A percentile compares a stretch with the other conserved stretches of the same genome.
These are phyloP conservation scores for Ceratocystis huliohia DNA, from an alignment of 2,329 filamentous ascomycete species.

Conservation along the genomic window DNA sequence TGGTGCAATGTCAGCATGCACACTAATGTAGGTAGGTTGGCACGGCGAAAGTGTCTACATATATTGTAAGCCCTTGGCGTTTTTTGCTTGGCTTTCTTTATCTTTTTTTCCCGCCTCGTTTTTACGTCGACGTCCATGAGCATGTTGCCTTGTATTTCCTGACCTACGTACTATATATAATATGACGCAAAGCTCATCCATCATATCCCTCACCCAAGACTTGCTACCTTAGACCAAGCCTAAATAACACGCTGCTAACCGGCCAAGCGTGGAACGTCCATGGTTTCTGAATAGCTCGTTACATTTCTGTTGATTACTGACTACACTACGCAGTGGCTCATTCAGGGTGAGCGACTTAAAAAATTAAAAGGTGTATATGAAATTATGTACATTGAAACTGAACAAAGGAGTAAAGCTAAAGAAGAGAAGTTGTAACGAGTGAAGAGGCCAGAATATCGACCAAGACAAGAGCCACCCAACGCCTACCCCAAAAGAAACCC, in stretches of 20 bases:
- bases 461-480: neutral
- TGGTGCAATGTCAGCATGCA: slow-evolving; percentile 34
- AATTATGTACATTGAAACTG: slow-evolving; percentile 17
- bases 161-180: no score
- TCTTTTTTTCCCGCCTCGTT: neutral
- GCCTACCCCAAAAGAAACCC: neutral
- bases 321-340: no score
- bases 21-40: slow-evolving; percentile 35
- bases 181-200: neutral
- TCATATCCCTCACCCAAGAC: no score
- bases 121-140: neutral
- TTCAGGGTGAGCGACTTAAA: neutral
- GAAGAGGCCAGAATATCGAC: neutral
- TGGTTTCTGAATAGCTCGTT: no score
- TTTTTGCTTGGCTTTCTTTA: neutral
- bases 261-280: no score
- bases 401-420: slow-evolving; percentile 7
- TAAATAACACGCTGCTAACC: no score
- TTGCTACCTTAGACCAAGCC: no score
- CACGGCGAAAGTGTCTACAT: neutral
- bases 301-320: no score
- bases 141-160: no score
- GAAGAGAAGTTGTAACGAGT: slow-evolving; percentile 7
- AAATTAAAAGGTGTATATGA: slow-evolving; percentile 18
- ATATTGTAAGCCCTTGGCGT: neutral